Conservation (phyloP, 768 basidiomycete genomes). For the Suillus clintonianus region DNA sequence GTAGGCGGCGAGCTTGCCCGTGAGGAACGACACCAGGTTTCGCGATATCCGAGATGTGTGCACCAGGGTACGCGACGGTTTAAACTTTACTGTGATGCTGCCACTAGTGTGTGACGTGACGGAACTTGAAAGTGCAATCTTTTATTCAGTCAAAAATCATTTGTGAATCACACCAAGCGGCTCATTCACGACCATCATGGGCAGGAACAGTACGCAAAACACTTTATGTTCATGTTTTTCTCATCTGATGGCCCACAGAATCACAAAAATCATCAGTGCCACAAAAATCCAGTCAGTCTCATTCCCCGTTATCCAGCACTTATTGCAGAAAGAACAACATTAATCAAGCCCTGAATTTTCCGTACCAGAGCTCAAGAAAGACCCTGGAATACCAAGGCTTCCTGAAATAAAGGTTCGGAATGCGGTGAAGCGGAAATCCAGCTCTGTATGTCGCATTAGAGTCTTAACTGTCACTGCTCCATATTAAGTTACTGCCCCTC, state of each 20-base stretch:
- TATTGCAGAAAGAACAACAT: conserved; percentile 4
- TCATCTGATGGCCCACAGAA: conserved; percentile 15
- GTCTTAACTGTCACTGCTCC: background rate
- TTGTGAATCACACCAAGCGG: too few species aligned
- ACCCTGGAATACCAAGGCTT: conserved; percentile 85
- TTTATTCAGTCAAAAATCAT: background rate
- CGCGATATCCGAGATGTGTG: background rate
- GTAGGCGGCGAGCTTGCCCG: conserved; percentile 25
- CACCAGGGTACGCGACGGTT: too few species aligned
- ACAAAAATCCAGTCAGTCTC: conserved; percentile 26
- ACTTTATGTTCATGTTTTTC: background rate
- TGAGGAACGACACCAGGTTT: conserved; percentile 31
- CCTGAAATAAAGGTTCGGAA: conserved; percentile 67
- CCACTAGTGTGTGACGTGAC: background rate
- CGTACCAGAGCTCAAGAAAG: conserved; percentile 75
- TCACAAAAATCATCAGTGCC: conserved; percentile 23
- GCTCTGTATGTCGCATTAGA: conserved; percentile 35
- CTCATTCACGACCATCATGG: conserved; percentile 15
- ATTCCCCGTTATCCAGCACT: background rate
- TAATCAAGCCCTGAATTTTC: background rate
- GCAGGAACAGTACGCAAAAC: conserved; percentile 30
- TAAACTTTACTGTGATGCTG: too few species aligned
- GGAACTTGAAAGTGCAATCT: background rate
- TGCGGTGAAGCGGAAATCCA: conserved; percentile 49
- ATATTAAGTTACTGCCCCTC: background rate